Percentiles rank a stretch among this genome's conserved stretches.
Conservation (phyloP, 2,329 filamentous ascomycete species). For the Penicillium psychrosexuale region DNA sequence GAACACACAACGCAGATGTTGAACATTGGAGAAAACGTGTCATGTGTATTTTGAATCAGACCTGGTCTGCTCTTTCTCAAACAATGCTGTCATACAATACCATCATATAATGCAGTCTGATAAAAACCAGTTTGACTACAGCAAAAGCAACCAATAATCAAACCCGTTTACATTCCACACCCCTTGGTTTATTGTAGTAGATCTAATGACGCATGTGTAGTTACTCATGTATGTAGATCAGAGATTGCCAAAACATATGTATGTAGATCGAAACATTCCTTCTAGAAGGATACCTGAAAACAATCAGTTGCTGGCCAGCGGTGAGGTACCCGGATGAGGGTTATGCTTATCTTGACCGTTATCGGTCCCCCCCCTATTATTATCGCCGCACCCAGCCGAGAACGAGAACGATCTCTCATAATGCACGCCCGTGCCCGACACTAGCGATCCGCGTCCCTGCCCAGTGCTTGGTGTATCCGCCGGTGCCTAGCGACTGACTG, state of each 20-base stretch:
- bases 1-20: neutral
- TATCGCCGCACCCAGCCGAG: neutral
- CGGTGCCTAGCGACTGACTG: neutral
- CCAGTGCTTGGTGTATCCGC: neutral
- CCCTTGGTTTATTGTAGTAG: neutral
- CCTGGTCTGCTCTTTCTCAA: neutral
- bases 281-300: slow-evolving; percentile 4
- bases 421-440: neutral
- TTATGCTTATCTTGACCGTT: slow-evolving; percentile 1
- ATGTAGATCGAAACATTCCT: neutral
- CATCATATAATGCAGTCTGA: neutral
- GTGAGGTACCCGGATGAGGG: too few relatives aligned
- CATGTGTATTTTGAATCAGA: neutral
- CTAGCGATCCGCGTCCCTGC: neutral
- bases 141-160: neutral
- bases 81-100: neutral
- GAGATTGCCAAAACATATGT: neutral
- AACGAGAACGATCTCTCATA: neutral
- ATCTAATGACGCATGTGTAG: neutral
- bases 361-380: neutral
- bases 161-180: neutral
- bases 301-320: neutral
- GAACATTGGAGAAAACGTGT: neutral
- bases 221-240: neutral
- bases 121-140: neutral